Evolutionary conservation across 2,329 filamentous ascomycete genomes (phyloP), one percentile per base, ranked within the genome.

Genomic region (Sporothrix phasma): DNA sequence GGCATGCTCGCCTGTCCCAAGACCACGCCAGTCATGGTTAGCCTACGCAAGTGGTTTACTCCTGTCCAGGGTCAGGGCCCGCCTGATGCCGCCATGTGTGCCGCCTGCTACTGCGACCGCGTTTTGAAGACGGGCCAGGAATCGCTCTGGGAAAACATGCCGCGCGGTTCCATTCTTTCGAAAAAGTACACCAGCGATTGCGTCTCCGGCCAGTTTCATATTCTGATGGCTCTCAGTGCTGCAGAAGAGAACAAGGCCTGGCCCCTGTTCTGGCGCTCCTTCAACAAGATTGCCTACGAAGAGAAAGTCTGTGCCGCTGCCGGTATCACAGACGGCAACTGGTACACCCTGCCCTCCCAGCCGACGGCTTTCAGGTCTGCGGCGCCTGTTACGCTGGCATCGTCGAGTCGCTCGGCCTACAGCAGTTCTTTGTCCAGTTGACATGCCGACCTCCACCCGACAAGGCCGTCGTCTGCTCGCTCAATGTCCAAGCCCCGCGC

Each of bases 21-120:
- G 37, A 24, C 6, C 7, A 26, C 29, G 8, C 31, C 34, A 6
- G 15, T 37, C 13, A 2, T 34, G 31, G 34, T 22, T 1, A 24
- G 24, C 19, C 8, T 13, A 31, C 60, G 69, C 5, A 68, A 66
- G 4, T 78, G 75, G 76, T 76, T 73, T 65, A 67, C 71, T 3
- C 72, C 74, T 0, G 68, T 70, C 2, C 64, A 64, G 0, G 68
- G 71, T 1, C 66, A 66, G 0, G 68, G 71, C 0, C 71, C 70
- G 0, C 49, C 56, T 0, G 69, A 68, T 3, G 66, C 76, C 0
- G 67, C 75, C 0, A 66, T 76, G 13, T 79, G 76, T 60, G 69
- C 67, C 5, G 71, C 74, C 0, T 78, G 77, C 65, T 77, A 73
- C 64, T 71, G 68, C 62, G 76, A 79, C 67, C 71, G 73, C 19